A percentile compares a stretch with the other conserved stretches of the same genome.
phyloP scores from a whole-genome alignment of 1,284 basidiomycete species.

The Ceratobasidium sp. region DNA sequence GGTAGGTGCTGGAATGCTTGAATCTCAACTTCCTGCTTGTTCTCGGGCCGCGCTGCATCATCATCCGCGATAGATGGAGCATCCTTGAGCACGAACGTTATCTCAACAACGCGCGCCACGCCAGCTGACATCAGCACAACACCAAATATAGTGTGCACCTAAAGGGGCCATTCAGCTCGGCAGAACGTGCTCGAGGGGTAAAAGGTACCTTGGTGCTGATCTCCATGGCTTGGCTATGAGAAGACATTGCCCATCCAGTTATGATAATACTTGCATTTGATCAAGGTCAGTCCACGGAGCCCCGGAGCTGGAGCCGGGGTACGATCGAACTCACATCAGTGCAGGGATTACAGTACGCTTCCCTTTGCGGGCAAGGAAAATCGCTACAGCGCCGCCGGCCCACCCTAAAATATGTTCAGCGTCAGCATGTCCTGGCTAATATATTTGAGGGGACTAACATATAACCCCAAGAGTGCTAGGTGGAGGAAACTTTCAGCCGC shows the following conservation, averaged over 20 bases:
- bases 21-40: conserved; percentile 46
- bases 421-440: not conserved
- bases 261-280: conserved; percentile 74
- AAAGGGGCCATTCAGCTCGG: conserved; percentile 40
- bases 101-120: conserved; percentile 82
- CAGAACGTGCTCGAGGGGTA: not conserved
- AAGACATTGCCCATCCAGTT: conserved; percentile 95
- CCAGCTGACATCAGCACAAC: conserved; percentile 89
- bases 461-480: conserved; percentile 67
- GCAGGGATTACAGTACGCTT: conserved; percentile 81
- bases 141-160: conserved; percentile 88
- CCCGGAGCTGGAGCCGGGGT: conserved; percentile 14
- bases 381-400: conserved; percentile 89
- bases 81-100: conserved; percentile 75
- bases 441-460: conserved; percentile 56
- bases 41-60: conserved; percentile 42
- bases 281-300: not conserved
- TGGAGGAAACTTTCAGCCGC: conserved; percentile 45
- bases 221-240: conserved; percentile 86
- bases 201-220: conserved; percentile 76
- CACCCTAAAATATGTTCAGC: conserved; percentile 69
- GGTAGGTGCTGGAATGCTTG: conserved; percentile 84
- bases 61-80: conserved; percentile 47
- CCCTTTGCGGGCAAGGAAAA: conserved; percentile 85
- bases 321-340: conserved; percentile 69